A percentile compares a stretch with the other conserved stretches of the same genome.
phyloP scores from a whole-genome alignment of 2,329 filamentous ascomycete species.

The Spiromastix sp. region DNA sequence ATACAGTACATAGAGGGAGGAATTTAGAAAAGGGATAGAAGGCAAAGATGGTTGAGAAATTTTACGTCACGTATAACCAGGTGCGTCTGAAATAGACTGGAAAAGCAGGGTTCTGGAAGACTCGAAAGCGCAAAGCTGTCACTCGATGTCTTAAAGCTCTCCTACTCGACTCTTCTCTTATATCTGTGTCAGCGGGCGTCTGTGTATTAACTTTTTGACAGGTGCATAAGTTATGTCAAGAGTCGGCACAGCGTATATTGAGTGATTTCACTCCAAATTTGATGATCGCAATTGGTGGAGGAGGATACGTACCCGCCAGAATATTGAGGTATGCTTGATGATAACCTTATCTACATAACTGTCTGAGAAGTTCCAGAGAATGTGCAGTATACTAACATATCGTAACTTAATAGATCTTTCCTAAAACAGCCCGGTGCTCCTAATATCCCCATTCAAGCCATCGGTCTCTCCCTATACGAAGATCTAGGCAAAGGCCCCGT shows the following conservation, averaged over 20 bases:
- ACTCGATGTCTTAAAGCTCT: too few relatives aligned
- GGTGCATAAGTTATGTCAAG: conserved; percentile 96
- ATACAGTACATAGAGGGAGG: too few relatives aligned
- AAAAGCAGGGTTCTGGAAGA: too few relatives aligned
- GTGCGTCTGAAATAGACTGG: conserved; percentile 40
- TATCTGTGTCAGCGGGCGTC: too few relatives aligned
- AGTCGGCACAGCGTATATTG: conserved; percentile 71
- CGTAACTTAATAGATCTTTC: conserved; percentile 55
- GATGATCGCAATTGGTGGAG: conserved; percentile 96
- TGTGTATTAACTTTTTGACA: too few relatives aligned
- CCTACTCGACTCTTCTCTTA: too few relatives aligned
- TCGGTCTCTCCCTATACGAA: conserved; percentile 95
- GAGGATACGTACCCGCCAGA: conserved; percentile 91
- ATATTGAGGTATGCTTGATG: conserved; percentile 60
- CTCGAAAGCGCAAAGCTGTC: too few relatives aligned
- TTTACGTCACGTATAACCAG: conserved; percentile 89
- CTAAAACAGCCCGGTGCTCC: conserved; percentile 76
- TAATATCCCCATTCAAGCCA: conserved; percentile 99
- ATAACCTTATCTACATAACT: background rate
- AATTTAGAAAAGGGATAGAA: background rate
- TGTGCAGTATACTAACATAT: conserved; percentile 1
- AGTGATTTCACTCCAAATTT: conserved; percentile 82
- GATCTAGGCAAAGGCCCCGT: conserved; percentile 53
- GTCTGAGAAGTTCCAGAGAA: background rate
- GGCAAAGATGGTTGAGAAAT: conserved; percentile 65